These are phyloP conservation scores for Colletotrichum liriopes DNA, from an alignment of 2,329 filamentous ascomycete species.

Conservation along the genomic window DNA sequence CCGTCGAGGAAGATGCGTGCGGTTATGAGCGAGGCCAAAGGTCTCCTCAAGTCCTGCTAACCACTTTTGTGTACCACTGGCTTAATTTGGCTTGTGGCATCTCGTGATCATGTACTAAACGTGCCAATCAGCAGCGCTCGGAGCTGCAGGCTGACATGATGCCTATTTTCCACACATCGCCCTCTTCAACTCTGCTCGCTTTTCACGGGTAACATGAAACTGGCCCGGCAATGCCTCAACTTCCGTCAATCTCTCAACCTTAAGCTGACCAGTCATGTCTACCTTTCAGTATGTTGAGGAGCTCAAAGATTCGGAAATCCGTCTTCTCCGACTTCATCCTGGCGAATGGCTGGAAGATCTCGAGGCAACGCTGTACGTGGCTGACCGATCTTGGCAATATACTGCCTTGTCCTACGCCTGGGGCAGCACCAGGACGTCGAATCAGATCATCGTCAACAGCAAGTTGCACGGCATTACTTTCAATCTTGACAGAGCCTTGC, in stretches of 20 bases:
- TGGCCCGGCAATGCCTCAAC: too few relatives aligned
- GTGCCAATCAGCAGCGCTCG: background rate
- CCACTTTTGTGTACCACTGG: background rate
- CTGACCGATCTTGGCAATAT: constrained; percentile 35
- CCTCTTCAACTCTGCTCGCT: background rate
- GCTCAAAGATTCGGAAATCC: constrained; percentile 15
- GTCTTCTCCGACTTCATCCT: constrained; percentile 31
- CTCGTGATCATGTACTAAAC: background rate
- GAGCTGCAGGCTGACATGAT: constrained; percentile 10
- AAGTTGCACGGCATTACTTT: constrained; percentile 44
- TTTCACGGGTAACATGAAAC: too few relatives aligned
- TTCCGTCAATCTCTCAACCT: background rate
- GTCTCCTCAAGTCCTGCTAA: too few relatives aligned
- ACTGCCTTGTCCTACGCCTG: constrained; percentile 50
- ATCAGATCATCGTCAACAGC: constrained; percentile 46
- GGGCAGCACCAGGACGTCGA: constrained; percentile 45
- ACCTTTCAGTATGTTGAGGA: constrained; percentile 7
- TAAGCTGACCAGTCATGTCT: constrained; percentile 7
- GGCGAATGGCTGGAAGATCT: constrained; percentile 39
- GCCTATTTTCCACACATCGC: background rate
- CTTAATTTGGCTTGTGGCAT: background rate
- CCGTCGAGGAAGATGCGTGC: too few relatives aligned
- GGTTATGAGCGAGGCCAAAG: background rate
- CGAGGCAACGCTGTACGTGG: constrained; percentile 16
- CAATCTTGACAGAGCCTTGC: constrained; percentile 49